Conservation (phyloP, 305 asterid genomes). For the Withania somnifera region DNA sequence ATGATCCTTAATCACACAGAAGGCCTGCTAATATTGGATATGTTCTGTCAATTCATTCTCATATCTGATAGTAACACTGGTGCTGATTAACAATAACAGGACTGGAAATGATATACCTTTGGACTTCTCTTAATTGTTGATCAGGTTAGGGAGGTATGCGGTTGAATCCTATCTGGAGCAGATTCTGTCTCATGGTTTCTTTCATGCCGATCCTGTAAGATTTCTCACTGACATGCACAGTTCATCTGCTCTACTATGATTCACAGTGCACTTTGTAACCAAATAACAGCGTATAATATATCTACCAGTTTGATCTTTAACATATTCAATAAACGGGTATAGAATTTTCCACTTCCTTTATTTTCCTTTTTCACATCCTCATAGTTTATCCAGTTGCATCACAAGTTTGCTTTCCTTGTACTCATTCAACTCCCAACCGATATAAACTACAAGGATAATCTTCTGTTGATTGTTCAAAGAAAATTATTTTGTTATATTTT, state of each 20-base stretch:
- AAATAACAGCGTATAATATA: neutral
- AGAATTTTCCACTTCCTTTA: neutral
- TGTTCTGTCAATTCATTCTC: neutral
- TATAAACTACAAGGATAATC: neutral
- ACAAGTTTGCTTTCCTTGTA: neutral
- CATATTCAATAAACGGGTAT: neutral
- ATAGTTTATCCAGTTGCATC: neutral
- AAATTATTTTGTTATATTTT: neutral
- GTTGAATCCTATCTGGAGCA: slow-evolving; percentile 98
- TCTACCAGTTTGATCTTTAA: neutral
- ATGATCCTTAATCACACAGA: neutral
- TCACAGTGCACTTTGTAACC: neutral
- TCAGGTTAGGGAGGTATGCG: slow-evolving; percentile 87
- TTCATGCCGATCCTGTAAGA: slow-evolving; percentile 97
- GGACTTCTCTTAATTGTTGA: neutral
- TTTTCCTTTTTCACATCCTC: neutral
- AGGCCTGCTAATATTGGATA: neutral
- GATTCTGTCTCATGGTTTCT: slow-evolving; percentile 89
- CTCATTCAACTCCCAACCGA: neutral
- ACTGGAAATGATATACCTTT: neutral
- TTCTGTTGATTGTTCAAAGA: neutral
- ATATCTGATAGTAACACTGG: neutral
- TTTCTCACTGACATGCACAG: neutral
- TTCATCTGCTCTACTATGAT: neutral
- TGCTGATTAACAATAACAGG: neutral